Base-by-base conservation (phyloP, 2,329 filamentous ascomycete genomes). In the Penicillium sp. region DNA sequence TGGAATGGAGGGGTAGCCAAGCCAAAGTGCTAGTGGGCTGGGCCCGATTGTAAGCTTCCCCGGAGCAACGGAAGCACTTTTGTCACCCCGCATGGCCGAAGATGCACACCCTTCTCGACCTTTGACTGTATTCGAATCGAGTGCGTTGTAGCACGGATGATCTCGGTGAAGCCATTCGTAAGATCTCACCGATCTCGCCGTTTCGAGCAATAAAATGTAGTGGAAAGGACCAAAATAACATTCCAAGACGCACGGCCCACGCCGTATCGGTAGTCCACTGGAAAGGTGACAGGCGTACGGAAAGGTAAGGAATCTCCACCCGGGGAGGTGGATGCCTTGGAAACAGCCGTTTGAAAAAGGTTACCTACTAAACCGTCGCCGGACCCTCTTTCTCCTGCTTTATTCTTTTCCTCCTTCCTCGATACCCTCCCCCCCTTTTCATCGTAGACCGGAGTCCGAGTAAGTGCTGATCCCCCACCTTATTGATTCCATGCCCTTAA, bases 41-140 rank as follows among this genome's bases (percentile, higher is more conserved):
- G 18, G 43, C n/a, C 6, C 38, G 35, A 35, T 20, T n/a, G 28
- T 51, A 49, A 58, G 51, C 49, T 68, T 64, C 63, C 61, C 67
- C 67, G 67, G 67, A 63, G 66, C 60, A 69, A 69, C 66, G 67
- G 67, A 69, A 69, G 58, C 48, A 50, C 46, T 51, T 47, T 36
- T 51, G 54, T 49, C 55, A 58, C 66, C 66, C 64, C 66, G 67
- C 67, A 69, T 68, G 63, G 60, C 67, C 67, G 66, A 68, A 59
- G 46, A 54, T 27, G 22, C 30, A 30, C 25, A 38, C 35, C 16
- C 8, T n/a, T 9, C 4, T 48, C 46, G 54, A 31, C 54, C 13
- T 11, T 35, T 11, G 28, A n/a, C 20, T 46, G 33, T 31, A 16
- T 11, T 20, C 33, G 33, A 36, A 14, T 16, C 11, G 38, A 14